Evolutionary conservation across 192 early-diverging fungal genomes (phyloP), one percentile per base, ranked within the genome.

Genomic region (Geranomyces michiganensis): DNA sequence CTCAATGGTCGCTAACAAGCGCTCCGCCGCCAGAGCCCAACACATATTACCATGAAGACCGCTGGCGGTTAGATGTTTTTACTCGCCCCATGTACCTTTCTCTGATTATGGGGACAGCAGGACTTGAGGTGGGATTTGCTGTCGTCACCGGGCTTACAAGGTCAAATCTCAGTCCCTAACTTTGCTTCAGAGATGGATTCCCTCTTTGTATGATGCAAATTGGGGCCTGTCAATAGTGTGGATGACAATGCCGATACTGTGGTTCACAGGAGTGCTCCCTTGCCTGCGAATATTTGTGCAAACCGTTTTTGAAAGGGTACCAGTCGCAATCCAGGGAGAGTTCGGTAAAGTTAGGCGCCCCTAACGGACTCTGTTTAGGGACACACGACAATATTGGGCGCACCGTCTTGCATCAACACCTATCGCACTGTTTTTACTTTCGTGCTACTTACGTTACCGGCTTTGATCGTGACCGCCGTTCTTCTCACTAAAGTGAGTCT

Each of bases 1-100:
- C 71, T 15, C 62, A 73, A 29, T 73, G 71, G 71, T 73, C 71
- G n/a, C 26, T 65, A 53, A 66, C 71, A n/a, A 51, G 71, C 29
- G 3, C 17, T 53, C 63, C 71, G 15, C 71, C 71, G 9, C 71
- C 71, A 58, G 71, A 73, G 32, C 71, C 71, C 14, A 73, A 73
- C 53, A 73, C 64, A 29, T 60, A 29, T 32, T 53, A 58, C 55
- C 48, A 47, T 10, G 63, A 64, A 26, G 71, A 73, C 44, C 62
- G 22, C 13, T 66, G 64, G 62, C 36, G 44, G 17, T 62, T 73
- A 7, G 71, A 73, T 43, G 26, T 26, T 12, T 66, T 48, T 30
- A 73, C 71, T 0, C 71, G 71, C 15, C 71, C 71, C 7, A 43
- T 73, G n/a, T 72, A 72, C 44, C 61, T 72, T 12, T 31, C 48